phyloP scores from a whole-genome alignment of 192 early-diverging fungal species.

The Linnemannia elongata region DNA sequence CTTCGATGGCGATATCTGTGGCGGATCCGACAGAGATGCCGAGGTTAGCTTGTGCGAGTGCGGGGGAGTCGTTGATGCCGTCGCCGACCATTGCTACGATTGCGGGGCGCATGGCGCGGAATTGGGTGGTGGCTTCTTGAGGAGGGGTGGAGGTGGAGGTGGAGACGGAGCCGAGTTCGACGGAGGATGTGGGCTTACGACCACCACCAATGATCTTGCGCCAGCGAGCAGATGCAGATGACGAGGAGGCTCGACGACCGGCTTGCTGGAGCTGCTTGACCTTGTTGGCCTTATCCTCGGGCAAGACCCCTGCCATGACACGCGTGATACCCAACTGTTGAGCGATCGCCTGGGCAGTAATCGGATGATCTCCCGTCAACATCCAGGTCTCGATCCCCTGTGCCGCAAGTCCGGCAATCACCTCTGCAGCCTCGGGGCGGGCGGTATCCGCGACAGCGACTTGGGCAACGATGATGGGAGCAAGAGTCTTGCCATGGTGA shows the following conservation, averaged over 20 bases:
- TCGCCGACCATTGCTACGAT: constrained; percentile 94
- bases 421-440: constrained; percentile 68
- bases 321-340: constrained; percentile 73
- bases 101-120: constrained; percentile 44
- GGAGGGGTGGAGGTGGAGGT: neutral
- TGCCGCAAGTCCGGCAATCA: constrained; percentile 62
- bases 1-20: constrained; percentile 92
- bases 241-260: constrained; percentile 18
- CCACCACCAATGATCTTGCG: constrained; percentile 18
- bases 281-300: constrained; percentile 77
- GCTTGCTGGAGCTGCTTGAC: constrained; percentile 68
- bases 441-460: constrained; percentile 75
- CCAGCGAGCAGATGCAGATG: neutral
- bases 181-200: neutral
- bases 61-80: constrained; percentile 96
- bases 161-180: neutral
- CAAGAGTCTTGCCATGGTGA: constrained; percentile 19
- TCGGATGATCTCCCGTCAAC: constrained; percentile 82
- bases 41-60: constrained; percentile 90
- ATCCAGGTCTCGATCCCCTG: constrained; percentile 80
- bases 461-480: constrained; percentile 65
- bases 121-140: neutral
- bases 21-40: constrained; percentile 93
- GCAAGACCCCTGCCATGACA: constrained; percentile 77
- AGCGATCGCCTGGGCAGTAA: constrained; percentile 75